phyloP scores from a whole-genome alignment of 2,329 filamentous ascomycete species.

The Fusarium sp. region DNA sequence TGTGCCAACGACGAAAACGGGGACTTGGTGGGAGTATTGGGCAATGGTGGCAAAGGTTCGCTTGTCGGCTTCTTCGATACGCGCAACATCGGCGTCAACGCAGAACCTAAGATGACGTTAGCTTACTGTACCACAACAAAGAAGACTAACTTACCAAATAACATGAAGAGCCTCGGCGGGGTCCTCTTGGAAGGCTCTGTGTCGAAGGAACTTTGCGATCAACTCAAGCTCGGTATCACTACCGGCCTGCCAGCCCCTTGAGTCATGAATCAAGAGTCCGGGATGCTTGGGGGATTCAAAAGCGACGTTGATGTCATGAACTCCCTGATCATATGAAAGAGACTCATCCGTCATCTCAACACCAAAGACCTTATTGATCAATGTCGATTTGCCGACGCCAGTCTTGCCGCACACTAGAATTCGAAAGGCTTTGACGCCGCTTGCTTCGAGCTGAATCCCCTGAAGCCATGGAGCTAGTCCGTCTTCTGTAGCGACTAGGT shows the following conservation, averaged over 20 bases:
- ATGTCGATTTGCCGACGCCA: constrained; percentile 38
- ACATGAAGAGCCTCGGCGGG: constrained; percentile 38
- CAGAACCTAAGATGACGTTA: constrained; percentile 30
- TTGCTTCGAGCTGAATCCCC: constrained; percentile 35
- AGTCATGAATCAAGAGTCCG: constrained; percentile 38
- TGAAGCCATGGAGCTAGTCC: constrained; percentile 33
- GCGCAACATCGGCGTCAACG: constrained; percentile 36
- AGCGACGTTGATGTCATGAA: constrained; percentile 39
- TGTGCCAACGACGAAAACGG: constrained; percentile 38
- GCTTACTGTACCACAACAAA: accelerated
- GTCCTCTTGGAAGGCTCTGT: constrained; percentile 39
- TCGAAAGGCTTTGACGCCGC: constrained; percentile 38
- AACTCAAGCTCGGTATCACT: constrained; percentile 37
- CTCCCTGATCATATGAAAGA: constrained; percentile 34
- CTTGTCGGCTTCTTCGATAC: constrained; percentile 41
- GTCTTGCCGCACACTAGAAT: constrained; percentile 40
- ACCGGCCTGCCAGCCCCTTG: constrained; percentile 39
- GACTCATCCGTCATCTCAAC: constrained; percentile 40
- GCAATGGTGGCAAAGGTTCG: constrained; percentile 39
- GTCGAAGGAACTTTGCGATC: constrained; percentile 39
- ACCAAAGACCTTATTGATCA: constrained; percentile 42
- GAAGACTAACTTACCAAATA: constrained; percentile 9
- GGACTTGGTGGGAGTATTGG: constrained; percentile 38
- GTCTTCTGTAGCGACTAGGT: constrained; percentile 8
- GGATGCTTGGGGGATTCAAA: constrained; percentile 39